phyloP scores from a whole-genome alignment of 2,329 filamentous ascomycete species.

The Pseudocercospora fijiensis region DNA sequence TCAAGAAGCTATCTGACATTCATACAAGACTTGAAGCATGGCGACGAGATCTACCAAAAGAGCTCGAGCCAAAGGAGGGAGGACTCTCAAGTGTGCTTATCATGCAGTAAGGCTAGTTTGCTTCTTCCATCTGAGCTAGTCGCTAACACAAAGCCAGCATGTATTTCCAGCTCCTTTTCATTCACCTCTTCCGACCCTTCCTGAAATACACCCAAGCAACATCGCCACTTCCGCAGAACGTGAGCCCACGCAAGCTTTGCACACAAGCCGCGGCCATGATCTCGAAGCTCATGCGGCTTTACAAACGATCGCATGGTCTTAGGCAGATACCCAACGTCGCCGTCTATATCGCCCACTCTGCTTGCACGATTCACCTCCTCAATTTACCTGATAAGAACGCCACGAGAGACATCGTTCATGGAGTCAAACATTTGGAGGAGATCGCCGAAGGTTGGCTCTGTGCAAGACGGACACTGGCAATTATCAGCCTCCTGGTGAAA shows the following conservation, averaged over 20 bases:
- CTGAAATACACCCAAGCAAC: slow-evolving; percentile 80
- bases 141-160: slow-evolving; percentile 61
- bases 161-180: slow-evolving; percentile 95
- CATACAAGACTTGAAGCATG: slow-evolving; percentile 88
- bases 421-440: slow-evolving; percentile 87
- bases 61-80: slow-evolving; percentile 86
- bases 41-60: slow-evolving; percentile 77
- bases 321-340: slow-evolving; percentile 95
- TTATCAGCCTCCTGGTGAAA: slow-evolving; percentile 78
- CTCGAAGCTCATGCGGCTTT: slow-evolving; percentile 89
- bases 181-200: slow-evolving; percentile 93
- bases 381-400: slow-evolving; percentile 92
- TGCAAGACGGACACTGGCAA: slow-evolving; percentile 78
- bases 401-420: slow-evolving; percentile 83
- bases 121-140: background rate
- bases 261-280: slow-evolving; percentile 86
- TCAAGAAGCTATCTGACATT: slow-evolving; percentile 90
- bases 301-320: slow-evolving; percentile 87
- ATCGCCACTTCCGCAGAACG: slow-evolving; percentile 80
- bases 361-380: slow-evolving; percentile 89
- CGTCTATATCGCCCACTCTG: slow-evolving; percentile 92
- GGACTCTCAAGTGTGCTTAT: slow-evolving; percentile 79
- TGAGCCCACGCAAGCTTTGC: slow-evolving; percentile 87
- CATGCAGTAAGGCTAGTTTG: slow-evolving; percentile 71
- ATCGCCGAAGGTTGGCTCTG: slow-evolving; percentile 95